Evolutionary conservation across 805 yeast species (phyloP).

Genomic region (Candida coquimbonensis): DNA sequence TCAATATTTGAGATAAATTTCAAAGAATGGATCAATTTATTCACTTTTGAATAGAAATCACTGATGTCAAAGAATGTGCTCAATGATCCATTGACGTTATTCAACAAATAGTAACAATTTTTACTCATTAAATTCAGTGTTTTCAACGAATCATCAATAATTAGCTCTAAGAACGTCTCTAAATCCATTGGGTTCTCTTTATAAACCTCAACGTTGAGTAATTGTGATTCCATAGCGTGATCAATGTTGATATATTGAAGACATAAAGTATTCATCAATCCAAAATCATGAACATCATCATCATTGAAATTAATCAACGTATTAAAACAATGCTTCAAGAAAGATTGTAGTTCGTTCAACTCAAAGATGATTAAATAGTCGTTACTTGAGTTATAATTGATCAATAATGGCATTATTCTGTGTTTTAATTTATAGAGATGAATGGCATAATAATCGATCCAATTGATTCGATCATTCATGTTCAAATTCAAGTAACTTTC

Average conservation of each 20-base stretch:
- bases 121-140: not conserved
- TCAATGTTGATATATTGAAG: too few relatives aligned
- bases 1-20: not conserved
- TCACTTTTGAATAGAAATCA: not conserved
- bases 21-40: not conserved
- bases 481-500: not conserved
- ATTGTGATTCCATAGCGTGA: too few relatives aligned
- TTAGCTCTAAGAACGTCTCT: not conserved
- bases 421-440: constrained; percentile 1
- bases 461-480: not conserved
- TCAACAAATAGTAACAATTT: not conserved
- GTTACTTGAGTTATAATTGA: not conserved
- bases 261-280: too few relatives aligned
- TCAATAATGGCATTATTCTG: constrained; percentile 2
- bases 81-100: constrained; percentile 2
- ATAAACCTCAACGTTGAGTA: too few relatives aligned
- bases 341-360: not conserved
- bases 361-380: constrained; percentile 1
- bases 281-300: too few relatives aligned
- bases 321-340: not conserved
- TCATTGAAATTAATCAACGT: not conserved
- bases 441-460: constrained; percentile 3
- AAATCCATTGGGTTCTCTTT: not conserved
- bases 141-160: constrained; percentile 1
- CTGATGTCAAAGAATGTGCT: constrained; percentile 3